Percentiles rank a stretch among this genome's conserved stretches.
These are phyloP conservation scores for Roridomyces roridus DNA, from an alignment of 768 basidiomycete genomes.

Conservation along the genomic window DNA sequence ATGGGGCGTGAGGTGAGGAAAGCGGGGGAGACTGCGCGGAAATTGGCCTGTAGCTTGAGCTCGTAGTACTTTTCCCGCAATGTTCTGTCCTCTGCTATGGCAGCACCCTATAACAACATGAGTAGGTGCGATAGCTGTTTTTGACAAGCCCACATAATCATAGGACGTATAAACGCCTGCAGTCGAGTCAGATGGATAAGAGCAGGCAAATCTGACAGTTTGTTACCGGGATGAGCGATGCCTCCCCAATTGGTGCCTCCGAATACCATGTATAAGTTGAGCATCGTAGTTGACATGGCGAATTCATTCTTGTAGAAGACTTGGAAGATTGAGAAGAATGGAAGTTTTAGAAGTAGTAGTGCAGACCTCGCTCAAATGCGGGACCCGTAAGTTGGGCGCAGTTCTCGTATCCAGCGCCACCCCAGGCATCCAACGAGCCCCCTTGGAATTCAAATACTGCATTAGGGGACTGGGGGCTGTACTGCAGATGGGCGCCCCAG, in stretches of 20 bases:
- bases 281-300: constrained; percentile 52
- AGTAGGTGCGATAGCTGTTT: neutral
- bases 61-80: constrained; percentile 62
- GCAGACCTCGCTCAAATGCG: constrained; percentile 51
- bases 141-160: constrained; percentile 41
- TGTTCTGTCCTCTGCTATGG: constrained; percentile 57
- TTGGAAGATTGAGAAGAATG: constrained; percentile 12
- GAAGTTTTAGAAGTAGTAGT: neutral
- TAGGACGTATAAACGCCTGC: constrained; percentile 52
- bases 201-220: neutral
- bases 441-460: constrained; percentile 55
- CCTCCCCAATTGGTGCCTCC: constrained; percentile 57
- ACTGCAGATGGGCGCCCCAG: constrained; percentile 43
- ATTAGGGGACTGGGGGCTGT: constrained; percentile 44
- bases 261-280: constrained; percentile 58
- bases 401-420: constrained; percentile 40
- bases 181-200: neutral
- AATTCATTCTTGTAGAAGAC: constrained; percentile 57
- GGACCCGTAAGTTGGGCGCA: constrained; percentile 44
- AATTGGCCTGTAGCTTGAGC: constrained; percentile 56
- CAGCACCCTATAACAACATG: constrained; percentile 37
- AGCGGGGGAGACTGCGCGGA: constrained; percentile 55
- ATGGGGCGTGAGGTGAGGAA: constrained; percentile 53
- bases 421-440: constrained; percentile 58
- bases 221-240: constrained; percentile 39